Evolutionary conservation across 208 protist species (phyloP).

Genomic region (Leishmania tarentolae): DNA sequence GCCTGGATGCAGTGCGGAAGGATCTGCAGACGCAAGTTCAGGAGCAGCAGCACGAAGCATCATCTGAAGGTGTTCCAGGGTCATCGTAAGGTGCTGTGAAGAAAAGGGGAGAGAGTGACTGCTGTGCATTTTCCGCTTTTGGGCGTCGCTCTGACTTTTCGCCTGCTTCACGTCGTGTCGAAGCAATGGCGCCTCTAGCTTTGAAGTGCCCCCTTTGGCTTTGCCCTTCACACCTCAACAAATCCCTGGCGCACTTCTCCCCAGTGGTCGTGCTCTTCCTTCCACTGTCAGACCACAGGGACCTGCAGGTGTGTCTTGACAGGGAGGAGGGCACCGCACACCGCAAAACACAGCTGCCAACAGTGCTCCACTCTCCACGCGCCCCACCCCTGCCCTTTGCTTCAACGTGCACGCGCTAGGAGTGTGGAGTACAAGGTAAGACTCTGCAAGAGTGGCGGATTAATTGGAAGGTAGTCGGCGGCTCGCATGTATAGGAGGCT

Average conservation of each 20-base stretch:
- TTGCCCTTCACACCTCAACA: no score
- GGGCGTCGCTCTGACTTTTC: constrained; percentile 4
- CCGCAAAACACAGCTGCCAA: neutral
- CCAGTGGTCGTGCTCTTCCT: neutral
- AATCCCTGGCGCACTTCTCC: neutral
- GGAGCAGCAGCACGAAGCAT: constrained; percentile 1
- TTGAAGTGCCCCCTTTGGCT: neutral
- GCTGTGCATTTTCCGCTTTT: neutral
- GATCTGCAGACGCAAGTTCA: neutral
- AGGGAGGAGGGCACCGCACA: neutral
- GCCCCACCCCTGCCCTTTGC: neutral
- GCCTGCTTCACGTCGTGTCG: neutral
- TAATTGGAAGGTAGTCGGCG: neutral
- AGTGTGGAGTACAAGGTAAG: neutral
- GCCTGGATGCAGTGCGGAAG: constrained; percentile 25
- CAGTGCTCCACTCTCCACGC: neutral
- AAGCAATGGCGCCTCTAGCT: neutral
- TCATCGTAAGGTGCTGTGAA: constrained; percentile 1
- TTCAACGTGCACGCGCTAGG: neutral
- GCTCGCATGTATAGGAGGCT: neutral
- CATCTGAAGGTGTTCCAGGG: neutral
- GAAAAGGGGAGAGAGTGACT: neutral
- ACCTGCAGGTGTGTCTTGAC: neutral
- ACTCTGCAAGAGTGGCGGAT: neutral
- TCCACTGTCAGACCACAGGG: neutral